Evolutionary conservation across 2,329 filamentous ascomycete species (phyloP), one percentile per base, ranked within the genome.

Genomic region (Pseudophaeomoniella oleicola): DNA sequence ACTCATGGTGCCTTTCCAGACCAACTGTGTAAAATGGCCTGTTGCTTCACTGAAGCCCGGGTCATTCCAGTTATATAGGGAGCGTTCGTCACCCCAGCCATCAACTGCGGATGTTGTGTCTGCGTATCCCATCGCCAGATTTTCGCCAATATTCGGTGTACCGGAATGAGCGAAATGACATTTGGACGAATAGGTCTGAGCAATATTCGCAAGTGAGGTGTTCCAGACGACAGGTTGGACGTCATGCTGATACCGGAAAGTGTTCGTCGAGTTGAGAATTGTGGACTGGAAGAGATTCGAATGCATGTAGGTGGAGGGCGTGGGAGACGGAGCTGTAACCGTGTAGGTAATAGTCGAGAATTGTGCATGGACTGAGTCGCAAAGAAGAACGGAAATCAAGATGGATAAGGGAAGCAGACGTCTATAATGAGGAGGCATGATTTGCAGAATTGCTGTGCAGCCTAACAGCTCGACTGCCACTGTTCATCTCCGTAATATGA

Each of bases 11-110:
- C 60, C 54, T 53, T 69, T 72, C 79, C 80, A 84, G 4, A 84
- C 78, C 4, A 84, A 54, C 60, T 83, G 78, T 2, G 78, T 80
- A 46, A 84, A 84, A 51, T 83, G 78, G 0, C 78, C 79, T 13
- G 78, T 81, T 19, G 58, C 52, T 44, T 75, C 61, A 5, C 49
- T 59, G 48, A 80, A 84, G 1, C 66, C 67, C 0, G 57, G 61
- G 3, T 41, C 37, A 10, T 45, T 30, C 52, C 71, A 86, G 45
- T 78, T 55, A 50, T 83, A 86, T 4, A 60, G 40, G 0, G 53
- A 47, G 9, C 71, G 53, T 56, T 82, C 76, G 44, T 66, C 45
- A 13, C 72, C 81, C 80, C 81, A 86, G 2, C 67, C 70, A 32
- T 72, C 67, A n/a, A 86, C 62, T 35, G 70, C 66, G 3, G 64